Evolutionary conservation across 1,284 basidiomycete genomes (phyloP).

Genomic region (Cryptococcus wingfieldii): DNA sequence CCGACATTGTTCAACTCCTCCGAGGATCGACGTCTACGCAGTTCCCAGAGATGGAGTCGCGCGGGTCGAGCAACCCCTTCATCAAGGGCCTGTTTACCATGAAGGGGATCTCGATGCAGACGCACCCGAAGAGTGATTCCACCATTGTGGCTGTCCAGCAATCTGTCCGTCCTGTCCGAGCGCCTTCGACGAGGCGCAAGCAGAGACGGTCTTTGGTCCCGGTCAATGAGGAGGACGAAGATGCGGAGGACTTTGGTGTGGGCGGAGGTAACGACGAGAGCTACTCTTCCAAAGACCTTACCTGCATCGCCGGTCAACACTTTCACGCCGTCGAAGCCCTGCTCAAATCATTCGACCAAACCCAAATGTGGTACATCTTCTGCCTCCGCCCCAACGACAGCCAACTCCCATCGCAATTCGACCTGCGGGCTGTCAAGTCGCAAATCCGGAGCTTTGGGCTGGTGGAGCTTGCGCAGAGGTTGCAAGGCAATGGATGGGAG

Average conservation of each 20-base stretch:
- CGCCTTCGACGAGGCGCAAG: conserved; percentile 80
- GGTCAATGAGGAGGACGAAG: conserved; percentile 59
- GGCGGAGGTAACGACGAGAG: conserved; percentile 52
- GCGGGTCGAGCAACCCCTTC: conserved; percentile 82
- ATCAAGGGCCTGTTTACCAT: conserved; percentile 82
- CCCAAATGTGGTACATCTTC: conserved; percentile 87
- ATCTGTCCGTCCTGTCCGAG: conserved; percentile 84
- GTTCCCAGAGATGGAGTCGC: conserved; percentile 51
- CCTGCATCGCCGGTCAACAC: conserved; percentile 84
- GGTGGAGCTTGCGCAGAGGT: conserved; percentile 69
- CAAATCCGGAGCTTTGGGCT: conserved; percentile 81
- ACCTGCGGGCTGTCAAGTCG: conserved; percentile 84
- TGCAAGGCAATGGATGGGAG: conserved; percentile 60
- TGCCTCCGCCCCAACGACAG: conserved; percentile 93
- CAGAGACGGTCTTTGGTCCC: conserved; percentile 54
- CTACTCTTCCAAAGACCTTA: conserved; percentile 60
- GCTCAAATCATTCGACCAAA: conserved; percentile 83
- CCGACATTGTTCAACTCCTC: conserved; percentile 87
- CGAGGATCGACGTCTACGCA: conserved; percentile 54
- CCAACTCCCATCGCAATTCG: conserved; percentile 87
- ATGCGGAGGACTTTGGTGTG: conserved; percentile 51
- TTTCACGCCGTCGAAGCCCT: conserved; percentile 74
- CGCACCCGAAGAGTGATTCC: conserved; percentile 85
- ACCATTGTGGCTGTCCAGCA: conserved; percentile 93
- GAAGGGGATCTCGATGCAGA: conserved; percentile 82